Evolutionary conservation across 2,329 filamentous ascomycete species (phyloP).

Genomic region (Colletotrichum salicis): DNA sequence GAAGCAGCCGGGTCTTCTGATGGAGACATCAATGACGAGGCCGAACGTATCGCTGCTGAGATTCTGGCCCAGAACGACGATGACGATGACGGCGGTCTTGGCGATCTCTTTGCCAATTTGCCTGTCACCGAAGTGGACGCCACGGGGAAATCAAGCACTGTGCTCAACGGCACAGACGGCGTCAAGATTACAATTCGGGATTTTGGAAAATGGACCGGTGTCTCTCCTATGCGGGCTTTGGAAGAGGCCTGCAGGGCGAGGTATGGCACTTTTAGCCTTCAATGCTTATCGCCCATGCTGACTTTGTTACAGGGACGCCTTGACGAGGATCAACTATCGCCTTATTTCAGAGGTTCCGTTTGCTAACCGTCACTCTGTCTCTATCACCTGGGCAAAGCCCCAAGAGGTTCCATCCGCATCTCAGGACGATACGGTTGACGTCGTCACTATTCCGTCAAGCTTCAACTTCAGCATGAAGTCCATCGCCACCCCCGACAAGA

Average conservation of each 20-base stretch:
- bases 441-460: slow-evolving; percentile 57
- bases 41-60: slow-evolving; percentile 67
- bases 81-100: slow-evolving; percentile 65
- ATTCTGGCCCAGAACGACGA: slow-evolving; percentile 65
- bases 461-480: slow-evolving; percentile 79
- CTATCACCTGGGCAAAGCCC: slow-evolving; percentile 81
- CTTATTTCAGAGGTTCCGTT: slow-evolving; percentile 79
- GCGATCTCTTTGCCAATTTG: slow-evolving; percentile 68
- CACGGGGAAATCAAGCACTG: slow-evolving; percentile 68
- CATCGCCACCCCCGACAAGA: slow-evolving; percentile 77
- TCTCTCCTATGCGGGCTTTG: slow-evolving; percentile 79
- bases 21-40: slow-evolving; percentile 65
- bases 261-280: slow-evolving; percentile 51
- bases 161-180: slow-evolving; percentile 63
- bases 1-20: slow-evolving; percentile 44
- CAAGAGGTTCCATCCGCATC: slow-evolving; percentile 63
- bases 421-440: slow-evolving; percentile 51
- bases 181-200: slow-evolving; percentile 75
- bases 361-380: slow-evolving; percentile 79
- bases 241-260: slow-evolving; percentile 90
- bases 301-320: slow-evolving; percentile 68
- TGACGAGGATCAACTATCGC: slow-evolving; percentile 73
- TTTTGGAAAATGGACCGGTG: slow-evolving; percentile 84
- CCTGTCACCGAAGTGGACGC: slow-evolving; percentile 69
- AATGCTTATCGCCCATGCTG: neutral